Percentiles rank a stretch among this genome's conserved stretches.
These are phyloP conservation scores for Globisporangium paddicum DNA, from an alignment of 352 stramenopile genomes.

Conservation along the genomic window DNA sequence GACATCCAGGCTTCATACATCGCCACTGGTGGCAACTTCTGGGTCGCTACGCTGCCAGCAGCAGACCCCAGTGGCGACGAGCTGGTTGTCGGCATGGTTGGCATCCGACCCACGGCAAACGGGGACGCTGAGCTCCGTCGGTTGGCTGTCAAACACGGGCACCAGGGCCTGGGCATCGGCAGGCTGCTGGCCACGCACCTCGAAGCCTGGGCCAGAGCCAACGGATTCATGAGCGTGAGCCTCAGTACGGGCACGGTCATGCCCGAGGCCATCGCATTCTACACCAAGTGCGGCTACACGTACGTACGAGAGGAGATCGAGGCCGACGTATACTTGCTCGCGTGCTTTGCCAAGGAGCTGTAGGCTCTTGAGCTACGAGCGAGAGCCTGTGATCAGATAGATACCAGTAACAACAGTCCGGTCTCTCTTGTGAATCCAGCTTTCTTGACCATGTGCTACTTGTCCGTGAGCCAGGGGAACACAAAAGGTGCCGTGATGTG, in stretches of 20 bases:
- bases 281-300: conserved; percentile 14
- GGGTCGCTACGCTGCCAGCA: conserved; percentile 18
- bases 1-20: conserved; percentile 26
- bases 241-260: conserved; percentile 15
- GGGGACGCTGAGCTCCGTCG: conserved; percentile 9
- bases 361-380: neutral
- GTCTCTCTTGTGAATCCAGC: no score
- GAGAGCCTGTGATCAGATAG: neutral
- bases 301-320: conserved; percentile 3
- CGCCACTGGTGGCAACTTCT: conserved; percentile 26
- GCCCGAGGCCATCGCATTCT: conserved; percentile 17
- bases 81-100: conserved; percentile 15
- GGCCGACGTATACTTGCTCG: conserved; percentile 7
- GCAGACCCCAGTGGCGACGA: neutral
- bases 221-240: conserved; percentile 2
- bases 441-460: no score
- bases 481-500: neutral
- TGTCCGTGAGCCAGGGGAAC: neutral
- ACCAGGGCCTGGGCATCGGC: conserved; percentile 6
- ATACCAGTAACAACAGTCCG: no score
- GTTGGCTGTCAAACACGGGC: conserved; percentile 1
- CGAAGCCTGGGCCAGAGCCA: conserved; percentile 8
- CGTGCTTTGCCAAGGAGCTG: conserved; percentile 6
- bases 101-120: neutral
- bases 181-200: conserved; percentile 10